phyloP scores from a whole-genome alignment of 305 asterid genomes.

The Fraxinus ornus region DNA sequence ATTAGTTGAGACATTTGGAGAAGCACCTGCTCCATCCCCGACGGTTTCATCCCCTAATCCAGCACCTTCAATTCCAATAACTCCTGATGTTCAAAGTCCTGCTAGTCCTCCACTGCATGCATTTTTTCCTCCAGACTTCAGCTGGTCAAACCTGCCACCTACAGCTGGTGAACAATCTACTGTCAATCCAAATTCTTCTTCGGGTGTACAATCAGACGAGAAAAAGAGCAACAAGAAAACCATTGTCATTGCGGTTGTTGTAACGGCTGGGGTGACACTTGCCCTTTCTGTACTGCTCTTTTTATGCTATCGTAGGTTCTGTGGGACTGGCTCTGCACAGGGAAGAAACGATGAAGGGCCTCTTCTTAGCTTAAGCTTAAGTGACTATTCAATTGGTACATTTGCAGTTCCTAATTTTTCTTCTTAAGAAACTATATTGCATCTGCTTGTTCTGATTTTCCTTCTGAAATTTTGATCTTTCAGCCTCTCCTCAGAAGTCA shows the following conservation, averaged over 20 bases:
- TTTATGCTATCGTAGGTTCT: conserved; percentile 54
- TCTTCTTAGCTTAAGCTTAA: conserved; percentile 89
- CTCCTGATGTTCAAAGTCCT: conserved; percentile 31
- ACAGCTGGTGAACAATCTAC: conserved; percentile 30
- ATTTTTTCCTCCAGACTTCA: conserved; percentile 42
- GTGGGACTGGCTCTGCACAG: conserved; percentile 42
- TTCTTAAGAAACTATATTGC: conserved; percentile 15
- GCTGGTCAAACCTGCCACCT: conserved; percentile 39
- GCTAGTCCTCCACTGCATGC: conserved; percentile 45
- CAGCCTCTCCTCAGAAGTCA: conserved; percentile 73
- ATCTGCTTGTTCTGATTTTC: conserved; percentile 22
- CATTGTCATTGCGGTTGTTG: conserved; percentile 61
- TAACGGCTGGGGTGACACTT: conserved; percentile 60
- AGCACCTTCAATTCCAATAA: conserved; percentile 38
- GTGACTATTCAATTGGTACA: conserved; percentile 77
- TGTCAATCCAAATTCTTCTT: conserved; percentile 20
- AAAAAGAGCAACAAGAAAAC: conserved; percentile 40
- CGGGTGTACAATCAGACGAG: conserved; percentile 35
- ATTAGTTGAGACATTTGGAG: conserved; percentile 51
- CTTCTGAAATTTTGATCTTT: conserved; percentile 28
- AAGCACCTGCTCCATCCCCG: conserved; percentile 65
- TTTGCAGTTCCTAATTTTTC: neutral
- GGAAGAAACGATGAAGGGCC: conserved; percentile 84
- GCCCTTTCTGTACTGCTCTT: conserved; percentile 53
- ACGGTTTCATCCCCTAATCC: conserved; percentile 41